phyloP scores from a whole-genome alignment of 31 red algal species.

The Porphyra umbilicalis region DNA sequence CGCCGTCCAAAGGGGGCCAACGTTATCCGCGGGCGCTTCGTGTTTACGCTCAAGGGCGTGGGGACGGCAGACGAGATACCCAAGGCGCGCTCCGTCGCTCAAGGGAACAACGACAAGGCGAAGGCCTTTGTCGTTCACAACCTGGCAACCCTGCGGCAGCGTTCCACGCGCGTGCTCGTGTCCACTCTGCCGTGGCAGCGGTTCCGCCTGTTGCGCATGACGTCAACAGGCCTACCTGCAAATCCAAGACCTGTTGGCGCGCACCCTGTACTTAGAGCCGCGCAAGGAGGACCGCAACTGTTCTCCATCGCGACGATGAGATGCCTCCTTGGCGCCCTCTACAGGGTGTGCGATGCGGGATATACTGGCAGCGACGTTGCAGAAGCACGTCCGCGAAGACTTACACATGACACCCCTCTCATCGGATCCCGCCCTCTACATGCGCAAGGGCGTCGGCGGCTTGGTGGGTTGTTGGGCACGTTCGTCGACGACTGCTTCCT shows the following conservation, averaged over 20 bases:
- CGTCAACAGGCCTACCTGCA: constrained; percentile 47
- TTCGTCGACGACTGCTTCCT: too few species aligned
- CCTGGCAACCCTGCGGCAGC: constrained; percentile 8
- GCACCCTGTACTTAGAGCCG: constrained; percentile 12
- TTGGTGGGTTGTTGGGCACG: too few species aligned
- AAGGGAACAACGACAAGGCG: constrained; percentile 10
- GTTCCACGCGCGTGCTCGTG: constrained; percentile 17
- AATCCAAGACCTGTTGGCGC: background rate
- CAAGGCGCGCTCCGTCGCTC: constrained; percentile 34
- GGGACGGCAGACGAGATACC: constrained; percentile 9
- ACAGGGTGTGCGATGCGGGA: too few species aligned
- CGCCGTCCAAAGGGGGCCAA: too few species aligned
- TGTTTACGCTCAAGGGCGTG: constrained; percentile 14
- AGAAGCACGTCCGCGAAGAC: constrained; percentile 6
- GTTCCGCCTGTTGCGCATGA: constrained; percentile 19
- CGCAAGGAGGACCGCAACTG: too few species aligned
- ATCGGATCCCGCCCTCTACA: constrained; percentile 2
- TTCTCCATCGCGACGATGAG: too few species aligned
- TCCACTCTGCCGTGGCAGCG: constrained; percentile 1
- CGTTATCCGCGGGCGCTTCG: too few species aligned
- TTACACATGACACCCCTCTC: constrained; percentile 6
- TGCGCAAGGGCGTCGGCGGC: background rate
- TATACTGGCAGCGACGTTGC: background rate
- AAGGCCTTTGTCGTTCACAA: constrained; percentile 17
- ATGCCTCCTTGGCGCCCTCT: too few species aligned